Conservation (phyloP, 2,329 filamentous ascomycete species). For the Balansia obtecta region DNA sequence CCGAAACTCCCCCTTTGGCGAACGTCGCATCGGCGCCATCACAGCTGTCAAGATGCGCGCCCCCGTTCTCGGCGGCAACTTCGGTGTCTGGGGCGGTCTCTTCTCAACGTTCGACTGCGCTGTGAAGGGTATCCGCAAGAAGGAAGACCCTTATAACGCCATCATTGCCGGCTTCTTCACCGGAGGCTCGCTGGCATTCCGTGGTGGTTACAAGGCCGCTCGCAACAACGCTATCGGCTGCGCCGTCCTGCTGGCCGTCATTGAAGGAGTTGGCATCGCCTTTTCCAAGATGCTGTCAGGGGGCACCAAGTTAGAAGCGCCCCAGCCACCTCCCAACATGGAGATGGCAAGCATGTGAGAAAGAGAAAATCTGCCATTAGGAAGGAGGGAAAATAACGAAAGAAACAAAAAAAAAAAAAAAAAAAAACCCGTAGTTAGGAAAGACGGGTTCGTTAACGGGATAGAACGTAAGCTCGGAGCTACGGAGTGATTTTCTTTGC, state of each 20-base stretch:
- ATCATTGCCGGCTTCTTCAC: constrained; percentile 98
- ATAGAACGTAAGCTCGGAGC: background rate
- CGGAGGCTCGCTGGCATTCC: constrained; percentile 78
- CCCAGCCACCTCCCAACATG: constrained; percentile 19
- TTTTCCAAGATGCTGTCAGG: constrained; percentile 92
- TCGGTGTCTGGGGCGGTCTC: constrained; percentile 92
- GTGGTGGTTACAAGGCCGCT: constrained; percentile 84
- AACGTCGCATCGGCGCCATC: constrained; percentile 88
- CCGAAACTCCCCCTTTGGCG: constrained; percentile 80
- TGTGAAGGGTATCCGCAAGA: constrained; percentile 85
- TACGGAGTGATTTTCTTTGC: background rate
- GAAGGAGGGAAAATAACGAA: background rate
- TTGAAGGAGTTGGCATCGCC: constrained; percentile 93
- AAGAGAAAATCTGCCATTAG: constrained; percentile 6
- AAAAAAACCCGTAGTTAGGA: background rate
- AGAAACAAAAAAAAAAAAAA: background rate
- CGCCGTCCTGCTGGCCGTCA: constrained; percentile 85
- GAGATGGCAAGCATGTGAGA: constrained; percentile 17
- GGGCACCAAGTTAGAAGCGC: constrained; percentile 66
- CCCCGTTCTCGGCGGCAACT: constrained; percentile 93
- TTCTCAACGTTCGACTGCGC: constrained; percentile 96
- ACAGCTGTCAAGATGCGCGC: constrained; percentile 97
- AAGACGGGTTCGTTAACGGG: background rate
- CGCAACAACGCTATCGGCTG: constrained; percentile 95
- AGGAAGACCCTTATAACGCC: constrained; percentile 97